These are phyloP conservation scores for Diplotaxis tenuifolia DNA, from an alignment of 345 rosid species.

Conservation along the genomic window DNA sequence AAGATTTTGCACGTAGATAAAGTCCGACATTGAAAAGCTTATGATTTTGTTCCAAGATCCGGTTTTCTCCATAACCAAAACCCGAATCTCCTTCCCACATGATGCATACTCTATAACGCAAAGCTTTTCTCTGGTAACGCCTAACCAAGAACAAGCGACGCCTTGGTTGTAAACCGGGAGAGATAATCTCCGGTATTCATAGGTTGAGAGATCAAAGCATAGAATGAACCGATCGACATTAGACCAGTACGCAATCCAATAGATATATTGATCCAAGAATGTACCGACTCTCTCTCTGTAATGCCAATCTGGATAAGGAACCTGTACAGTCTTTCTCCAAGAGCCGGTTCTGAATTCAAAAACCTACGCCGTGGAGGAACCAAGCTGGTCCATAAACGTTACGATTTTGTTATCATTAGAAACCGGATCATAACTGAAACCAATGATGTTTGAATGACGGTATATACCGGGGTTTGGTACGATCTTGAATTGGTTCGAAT, in stretches of 20 bases:
- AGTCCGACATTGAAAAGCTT: constrained; percentile 15
- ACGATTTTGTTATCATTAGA: constrained; percentile 27
- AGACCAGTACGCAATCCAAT: constrained; percentile 36
- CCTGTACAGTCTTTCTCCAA: constrained; percentile 12
- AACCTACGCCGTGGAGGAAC: constrained; percentile 12
- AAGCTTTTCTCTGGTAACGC: constrained; percentile 18
- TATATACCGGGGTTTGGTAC: constrained; percentile 26
- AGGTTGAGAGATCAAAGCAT: constrained; percentile 22
- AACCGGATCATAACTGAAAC: constrained; percentile 32
- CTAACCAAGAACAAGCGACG: constrained; percentile 22
- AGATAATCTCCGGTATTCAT: constrained; percentile 16
- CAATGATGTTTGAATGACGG: constrained; percentile 20
- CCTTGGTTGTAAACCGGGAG: constrained; percentile 18
- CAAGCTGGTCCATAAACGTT: constrained; percentile 25
- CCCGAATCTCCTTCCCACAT: constrained; percentile 7
- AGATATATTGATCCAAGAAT: constrained; percentile 12
- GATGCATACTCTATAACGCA: constrained; percentile 16
- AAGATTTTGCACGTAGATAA: not conserved
- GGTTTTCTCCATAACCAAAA: constrained; percentile 30
- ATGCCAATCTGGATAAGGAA: constrained; percentile 31
- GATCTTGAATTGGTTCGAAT: constrained; percentile 27
- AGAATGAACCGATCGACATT: constrained; percentile 25
- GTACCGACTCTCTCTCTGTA: constrained; percentile 30
- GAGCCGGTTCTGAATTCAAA: constrained; percentile 22
- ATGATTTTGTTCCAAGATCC: constrained; percentile 25